Percentiles rank a stretch among this genome's conserved stretches.
Evolutionary conservation across 148 eudicot genomes (phyloP).

Genomic region (Drosera capensis): DNA sequence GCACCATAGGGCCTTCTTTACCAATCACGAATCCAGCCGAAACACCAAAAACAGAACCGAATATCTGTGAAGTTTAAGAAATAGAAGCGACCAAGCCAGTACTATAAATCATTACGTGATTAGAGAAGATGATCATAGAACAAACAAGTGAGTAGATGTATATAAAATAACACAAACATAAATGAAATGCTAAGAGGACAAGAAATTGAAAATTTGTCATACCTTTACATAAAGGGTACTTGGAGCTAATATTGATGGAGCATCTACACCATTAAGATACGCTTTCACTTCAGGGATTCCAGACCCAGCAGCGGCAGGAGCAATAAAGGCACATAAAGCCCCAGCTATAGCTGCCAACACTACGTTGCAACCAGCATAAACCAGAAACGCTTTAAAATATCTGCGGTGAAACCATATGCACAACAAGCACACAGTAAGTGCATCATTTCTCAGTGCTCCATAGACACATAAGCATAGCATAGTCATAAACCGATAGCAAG

Average conservation of each 20-base stretch:
- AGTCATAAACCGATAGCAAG: too few species aligned
- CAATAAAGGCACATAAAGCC: constrained; percentile 53
- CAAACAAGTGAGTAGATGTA: too few species aligned
- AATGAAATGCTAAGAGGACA: too few species aligned
- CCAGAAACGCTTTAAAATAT: constrained; percentile 41
- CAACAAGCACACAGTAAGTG: too few species aligned
- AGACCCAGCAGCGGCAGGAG: constrained; percentile 90
- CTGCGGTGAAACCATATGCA: constrained; percentile 25
- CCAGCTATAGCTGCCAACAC: constrained; percentile 43
- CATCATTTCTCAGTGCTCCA: too few species aligned
- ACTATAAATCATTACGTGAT: too few species aligned
- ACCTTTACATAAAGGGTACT: constrained; percentile 80
- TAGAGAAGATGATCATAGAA: too few species aligned
- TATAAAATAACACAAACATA: too few species aligned
- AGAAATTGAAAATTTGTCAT: not conserved
- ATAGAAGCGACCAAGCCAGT: not conserved
- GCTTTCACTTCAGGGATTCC: constrained; percentile 95
- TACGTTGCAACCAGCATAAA: constrained; percentile 39
- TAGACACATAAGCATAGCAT: too few species aligned
- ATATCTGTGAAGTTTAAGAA: constrained; percentile 26
- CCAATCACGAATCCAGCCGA: constrained; percentile 78
- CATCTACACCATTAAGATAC: constrained; percentile 82
- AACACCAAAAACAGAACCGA: constrained; percentile 64
- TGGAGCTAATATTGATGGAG: constrained; percentile 68
- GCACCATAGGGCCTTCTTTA: constrained; percentile 92